A percentile compares a stretch with the other conserved stretches of the same genome.
These are phyloP conservation scores for Lentinula aciculospora DNA, from an alignment of 768 basidiomycete genomes.

Conservation along the genomic window DNA sequence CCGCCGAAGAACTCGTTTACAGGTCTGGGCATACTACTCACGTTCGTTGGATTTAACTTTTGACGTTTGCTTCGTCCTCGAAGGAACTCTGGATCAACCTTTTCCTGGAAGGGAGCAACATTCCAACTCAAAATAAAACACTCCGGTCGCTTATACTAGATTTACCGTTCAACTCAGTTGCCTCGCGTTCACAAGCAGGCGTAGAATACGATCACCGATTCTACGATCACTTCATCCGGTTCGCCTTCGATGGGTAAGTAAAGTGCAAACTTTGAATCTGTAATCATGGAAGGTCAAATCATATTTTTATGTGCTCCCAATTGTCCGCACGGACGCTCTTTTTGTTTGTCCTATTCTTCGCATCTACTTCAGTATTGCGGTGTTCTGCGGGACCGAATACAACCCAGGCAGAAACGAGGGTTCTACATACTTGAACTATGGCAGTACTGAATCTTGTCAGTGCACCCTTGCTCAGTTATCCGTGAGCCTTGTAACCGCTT, in stretches of 20 bases:
- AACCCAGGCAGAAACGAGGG: background rate
- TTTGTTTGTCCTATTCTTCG: background rate
- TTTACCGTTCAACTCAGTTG: background rate
- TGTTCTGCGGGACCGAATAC: background rate
- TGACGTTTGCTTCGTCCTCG: background rate
- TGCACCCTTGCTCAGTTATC: no score
- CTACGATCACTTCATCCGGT: background rate
- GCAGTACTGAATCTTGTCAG: background rate
- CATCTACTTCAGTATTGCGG: background rate
- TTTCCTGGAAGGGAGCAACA: background rate
- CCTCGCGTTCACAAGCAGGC: constrained; percentile 3
- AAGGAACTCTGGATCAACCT: background rate
- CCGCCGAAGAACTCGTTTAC: background rate
- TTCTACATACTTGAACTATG: background rate
- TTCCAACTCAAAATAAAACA: constrained; percentile 4
- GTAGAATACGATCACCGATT: background rate
- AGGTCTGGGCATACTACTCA: background rate
- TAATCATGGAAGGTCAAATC: background rate
- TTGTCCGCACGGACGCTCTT: no score
- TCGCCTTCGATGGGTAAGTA: background rate
- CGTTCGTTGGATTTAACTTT: background rate
- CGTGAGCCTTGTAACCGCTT: no score
- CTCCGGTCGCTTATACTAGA: background rate
- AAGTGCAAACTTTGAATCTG: background rate
- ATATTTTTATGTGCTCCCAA: background rate